Base-by-base conservation (phyloP, 768 basidiomycete species). In the Punctularia strigosozonata region DNA sequence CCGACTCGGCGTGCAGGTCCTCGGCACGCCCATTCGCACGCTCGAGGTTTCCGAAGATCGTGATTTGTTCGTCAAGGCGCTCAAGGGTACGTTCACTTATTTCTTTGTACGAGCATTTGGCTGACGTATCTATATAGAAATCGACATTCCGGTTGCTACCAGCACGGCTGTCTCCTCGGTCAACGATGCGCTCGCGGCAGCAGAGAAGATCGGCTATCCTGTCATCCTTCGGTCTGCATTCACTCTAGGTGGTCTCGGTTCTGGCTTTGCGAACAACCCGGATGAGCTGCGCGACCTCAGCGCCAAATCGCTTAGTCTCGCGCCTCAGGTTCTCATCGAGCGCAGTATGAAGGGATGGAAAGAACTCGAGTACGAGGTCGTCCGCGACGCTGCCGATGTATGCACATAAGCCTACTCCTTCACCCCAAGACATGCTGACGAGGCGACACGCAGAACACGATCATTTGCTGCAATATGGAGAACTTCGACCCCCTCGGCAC, bases 261-360 rank as follows among this genome's bases (percentile, higher is more conserved):
- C 92, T 50, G 95, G 95, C 32, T 99, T 99, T 55, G 95, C 95
- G 35, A 79, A 94, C 54, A 77, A 97, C 57, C 70, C 88, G 10
- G 86, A 95, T 45, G 95, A 99, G 66, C 65, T 99, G 40, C 82
- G 90, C 41, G 92, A 99, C 59, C 69, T 99, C 18, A 76, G 90
- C 31, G 92, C 95, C 18, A 94, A 87, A 61, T 76, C 81, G 54
- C 74, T 99, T 38, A 80, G 79, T 54, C 69, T 98, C 21, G 85
- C 81, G 48, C 94, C 95, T 34, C 95, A 98, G 58, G 87, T 98
- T 31, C 73, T 99, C 41, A 91, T 99, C 46, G 95, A 98, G 63
- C 84, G 91, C 36, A 88, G 84, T 49, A 86, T 99, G 82, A 98
- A 98, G 63, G 95, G 95, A 22, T 99, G 95, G 95, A 99, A 99